Base-by-base conservation (phyloP, 495 filamentous ascomycete species). In the Talaromyces stipitatus region DNA sequence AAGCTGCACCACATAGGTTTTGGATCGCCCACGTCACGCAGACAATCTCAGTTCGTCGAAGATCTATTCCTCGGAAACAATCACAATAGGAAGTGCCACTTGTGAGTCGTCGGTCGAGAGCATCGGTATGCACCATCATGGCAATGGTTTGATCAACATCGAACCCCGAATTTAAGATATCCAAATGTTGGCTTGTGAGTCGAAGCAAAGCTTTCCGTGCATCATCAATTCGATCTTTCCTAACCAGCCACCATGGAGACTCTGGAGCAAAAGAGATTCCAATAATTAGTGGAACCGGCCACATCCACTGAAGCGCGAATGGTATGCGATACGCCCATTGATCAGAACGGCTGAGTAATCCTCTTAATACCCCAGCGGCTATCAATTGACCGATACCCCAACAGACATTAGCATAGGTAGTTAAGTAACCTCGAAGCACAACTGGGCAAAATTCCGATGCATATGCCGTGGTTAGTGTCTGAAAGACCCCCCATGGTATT, bases 261-360 rank as follows among this genome's bases (percentile, higher is more conserved):
- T 77, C 77, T 0, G 79, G 80, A 11, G 71, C 73, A 41, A 79
- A 75, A 7, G 36, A 55, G 43, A 71, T 60, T 0, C 63, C 64
- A 27, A 78, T 54, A 12, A 76, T 65, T 4, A 83, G 61, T 0
- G 76, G 67, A 41, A 77, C 66, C 0, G 77, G 77, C 80, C 79
- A 83, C 33, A 79, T 58, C 79, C 80, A 83, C 61, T 82, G 81
- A 3, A 82, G 48, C 2, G 77, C 74, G 59, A 80, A 83, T 1
- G 81, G 81, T 50, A 83, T 82, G 33, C 71, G 73, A 58, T 82
- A 85, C 22, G 74, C 70, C 81, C 79, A 83, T 30, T 76, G 50
- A 50, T 72, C 69, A 3, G 60, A 50, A 0, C 66, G 54, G 8
- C 24, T 60, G 2, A 74, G 32, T 6, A 80, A 61, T 22, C 66